These are phyloP conservation scores for Ramalina peruviana DNA, from an alignment of 495 filamentous ascomycete species.

Conservation along the genomic window DNA sequence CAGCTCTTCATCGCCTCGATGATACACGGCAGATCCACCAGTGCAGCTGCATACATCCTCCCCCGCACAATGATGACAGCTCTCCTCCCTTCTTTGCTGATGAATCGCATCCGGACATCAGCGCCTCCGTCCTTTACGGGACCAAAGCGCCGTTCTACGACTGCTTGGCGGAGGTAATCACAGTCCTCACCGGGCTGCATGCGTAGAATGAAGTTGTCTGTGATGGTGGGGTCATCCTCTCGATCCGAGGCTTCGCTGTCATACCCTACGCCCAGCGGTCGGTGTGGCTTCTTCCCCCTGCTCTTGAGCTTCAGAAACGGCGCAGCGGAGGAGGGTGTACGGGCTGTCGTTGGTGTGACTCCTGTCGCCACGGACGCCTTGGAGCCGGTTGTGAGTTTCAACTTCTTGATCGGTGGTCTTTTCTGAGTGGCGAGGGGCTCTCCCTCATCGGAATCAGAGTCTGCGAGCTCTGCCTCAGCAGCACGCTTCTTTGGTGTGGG, in stretches of 20 bases:
- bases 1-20: constrained; percentile 94
- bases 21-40: constrained; percentile 84
- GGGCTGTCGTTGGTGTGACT: not conserved
- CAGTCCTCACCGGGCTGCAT: constrained; percentile 77
- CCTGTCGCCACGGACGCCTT: constrained; percentile 4
- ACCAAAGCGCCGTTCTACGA: constrained; percentile 64
- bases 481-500: constrained; percentile 21
- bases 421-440: not conserved
- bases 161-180: constrained; percentile 59
- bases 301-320: constrained; percentile 39
- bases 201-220: constrained; percentile 76
- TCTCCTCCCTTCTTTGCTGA: constrained; percentile 60
- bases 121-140: constrained; percentile 44
- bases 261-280: constrained; percentile 71
- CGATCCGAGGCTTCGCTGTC: constrained; percentile 92
- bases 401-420: constrained; percentile 27
- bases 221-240: constrained; percentile 73
- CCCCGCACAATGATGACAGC: constrained; percentile 56
- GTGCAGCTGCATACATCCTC: constrained; percentile 58
- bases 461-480: constrained; percentile 8
- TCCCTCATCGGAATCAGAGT: constrained; percentile 9
- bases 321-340: constrained; percentile 20
- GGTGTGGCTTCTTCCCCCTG: constrained; percentile 46
- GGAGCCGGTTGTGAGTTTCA: constrained; percentile 23
- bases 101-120: constrained; percentile 65